These are phyloP conservation scores for Cryptosporidium meleagridis DNA, from an alignment of 169 alveolate genomes.

Conservation along the genomic window DNA sequence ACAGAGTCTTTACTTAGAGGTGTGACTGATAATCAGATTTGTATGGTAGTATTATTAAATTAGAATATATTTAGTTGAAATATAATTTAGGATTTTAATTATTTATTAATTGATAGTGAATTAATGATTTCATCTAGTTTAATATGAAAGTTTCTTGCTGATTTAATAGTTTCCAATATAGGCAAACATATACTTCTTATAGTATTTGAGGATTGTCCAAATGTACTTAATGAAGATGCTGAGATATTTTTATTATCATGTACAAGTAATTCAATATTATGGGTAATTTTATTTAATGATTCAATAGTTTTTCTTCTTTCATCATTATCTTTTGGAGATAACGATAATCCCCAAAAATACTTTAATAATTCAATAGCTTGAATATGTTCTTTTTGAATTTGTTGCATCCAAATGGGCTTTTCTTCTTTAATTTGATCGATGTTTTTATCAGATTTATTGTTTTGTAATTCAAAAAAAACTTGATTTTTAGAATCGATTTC, in stretches of 20 bases:
- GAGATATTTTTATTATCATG: conserved; percentile 68
- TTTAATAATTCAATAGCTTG: conserved; percentile 46
- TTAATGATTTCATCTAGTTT: conserved; percentile 43
- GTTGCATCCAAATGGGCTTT: conserved; percentile 48
- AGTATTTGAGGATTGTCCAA: conserved; percentile 42
- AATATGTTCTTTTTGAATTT: conserved; percentile 28
- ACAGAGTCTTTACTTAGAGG: conserved; percentile 68
- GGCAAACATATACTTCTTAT: conserved; percentile 47
- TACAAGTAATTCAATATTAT: conserved; percentile 60
- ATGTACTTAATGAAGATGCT: conserved; percentile 59
- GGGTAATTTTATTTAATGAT: conserved; percentile 32
- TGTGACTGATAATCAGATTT: conserved; percentile 43
- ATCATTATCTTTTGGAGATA: conserved; percentile 41
- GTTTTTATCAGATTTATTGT: background rate
- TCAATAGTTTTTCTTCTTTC: conserved; percentile 60
- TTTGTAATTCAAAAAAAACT: background rate
- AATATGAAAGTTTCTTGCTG: conserved; percentile 46
- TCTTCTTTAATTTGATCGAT: conserved; percentile 4
- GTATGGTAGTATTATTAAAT: conserved; percentile 27
- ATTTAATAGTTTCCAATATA: conserved; percentile 51
- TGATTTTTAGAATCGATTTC: background rate
- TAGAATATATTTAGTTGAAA: background rate
- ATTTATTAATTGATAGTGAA: conserved; percentile 3
- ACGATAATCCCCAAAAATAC: conserved; percentile 39
- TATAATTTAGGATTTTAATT: background rate